A percentile compares a stretch with the other conserved stretches of the same genome.
These are phyloP conservation scores for Ustilago tritici DNA, from an alignment of 1,284 basidiomycete genomes.

Conservation along the genomic window DNA sequence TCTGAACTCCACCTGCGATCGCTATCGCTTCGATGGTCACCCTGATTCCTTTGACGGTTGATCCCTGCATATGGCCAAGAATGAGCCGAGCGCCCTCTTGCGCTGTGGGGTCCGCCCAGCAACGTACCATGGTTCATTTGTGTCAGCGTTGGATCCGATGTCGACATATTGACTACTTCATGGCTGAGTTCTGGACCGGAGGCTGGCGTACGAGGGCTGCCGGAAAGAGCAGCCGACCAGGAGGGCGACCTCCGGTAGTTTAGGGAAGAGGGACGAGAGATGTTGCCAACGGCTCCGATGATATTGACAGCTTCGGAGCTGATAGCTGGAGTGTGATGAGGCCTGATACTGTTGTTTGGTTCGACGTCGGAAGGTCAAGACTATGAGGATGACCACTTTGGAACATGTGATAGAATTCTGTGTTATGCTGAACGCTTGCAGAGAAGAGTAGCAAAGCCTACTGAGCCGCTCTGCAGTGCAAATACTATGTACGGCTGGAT, in stretches of 20 bases:
- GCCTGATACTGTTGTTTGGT: not conserved
- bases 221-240: conserved; percentile 32
- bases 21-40: not conserved
- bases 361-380: not conserved
- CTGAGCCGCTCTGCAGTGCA: too few relatives aligned
- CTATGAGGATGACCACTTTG: not conserved
- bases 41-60: not conserved
- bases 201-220: conserved; percentile 15
- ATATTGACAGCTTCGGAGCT: conserved; percentile 24
- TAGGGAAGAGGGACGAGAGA: conserved; percentile 39
- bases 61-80: not conserved
- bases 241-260: conserved; percentile 39
- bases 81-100: not conserved
- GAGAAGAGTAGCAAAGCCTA: not conserved
- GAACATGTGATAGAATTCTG: not conserved
- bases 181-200: not conserved
- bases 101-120: not conserved
- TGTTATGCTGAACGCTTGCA: not conserved
- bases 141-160: not conserved
- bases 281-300: conserved; percentile 23
- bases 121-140: not conserved
- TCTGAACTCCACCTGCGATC: not conserved
- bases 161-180: too few relatives aligned
- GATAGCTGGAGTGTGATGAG: conserved; percentile 6
- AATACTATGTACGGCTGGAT: too few relatives aligned